Evolutionary conservation across 1,284 basidiomycete genomes (phyloP).

Genomic region (Fereydounia khargensis): DNA sequence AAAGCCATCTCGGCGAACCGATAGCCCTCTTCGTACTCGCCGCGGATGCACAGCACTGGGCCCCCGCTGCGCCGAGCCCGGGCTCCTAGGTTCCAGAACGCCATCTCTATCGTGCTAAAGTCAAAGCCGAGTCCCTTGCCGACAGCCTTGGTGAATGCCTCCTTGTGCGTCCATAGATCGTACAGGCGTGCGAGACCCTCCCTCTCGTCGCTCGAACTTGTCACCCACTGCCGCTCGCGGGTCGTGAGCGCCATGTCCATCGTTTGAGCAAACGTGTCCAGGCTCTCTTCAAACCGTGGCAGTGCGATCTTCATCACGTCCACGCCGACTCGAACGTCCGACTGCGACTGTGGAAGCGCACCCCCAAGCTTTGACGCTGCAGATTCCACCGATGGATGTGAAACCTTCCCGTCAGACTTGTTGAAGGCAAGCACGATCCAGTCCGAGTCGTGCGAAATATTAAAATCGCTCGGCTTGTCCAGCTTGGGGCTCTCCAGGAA

Average conservation of each 20-base stretch:
- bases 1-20: conserved; percentile 27
- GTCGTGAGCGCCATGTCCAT: conserved; percentile 48
- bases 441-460: conserved; percentile 50
- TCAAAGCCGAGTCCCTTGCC: conserved; percentile 52
- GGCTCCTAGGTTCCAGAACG: conserved; percentile 5
- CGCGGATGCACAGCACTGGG: conserved; percentile 5
- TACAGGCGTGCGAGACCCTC: conserved; percentile 28
- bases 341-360: not conserved
- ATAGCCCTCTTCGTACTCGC: conserved; percentile 2
- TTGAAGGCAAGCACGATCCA: conserved; percentile 52
- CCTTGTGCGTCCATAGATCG: conserved; percentile 53
- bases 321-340: conserved; percentile 23
- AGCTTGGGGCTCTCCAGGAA: conserved; percentile 4
- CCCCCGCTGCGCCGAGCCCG: not conserved
- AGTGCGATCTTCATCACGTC: conserved; percentile 50
- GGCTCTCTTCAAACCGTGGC: conserved; percentile 36
- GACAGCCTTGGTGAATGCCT: conserved; percentile 51
- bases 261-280: conserved; percentile 34
- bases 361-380: not conserved
- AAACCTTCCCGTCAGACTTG: too few relatives aligned
- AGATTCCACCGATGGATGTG: not conserved
- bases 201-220: conserved; percentile 1
- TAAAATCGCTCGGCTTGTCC: conserved; percentile 29
- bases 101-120: conserved; percentile 35
- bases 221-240: conserved; percentile 33